These are phyloP conservation scores for Candida albicans DNA, from an alignment of 1,139 yeast genomes.

Conservation along the genomic window DNA sequence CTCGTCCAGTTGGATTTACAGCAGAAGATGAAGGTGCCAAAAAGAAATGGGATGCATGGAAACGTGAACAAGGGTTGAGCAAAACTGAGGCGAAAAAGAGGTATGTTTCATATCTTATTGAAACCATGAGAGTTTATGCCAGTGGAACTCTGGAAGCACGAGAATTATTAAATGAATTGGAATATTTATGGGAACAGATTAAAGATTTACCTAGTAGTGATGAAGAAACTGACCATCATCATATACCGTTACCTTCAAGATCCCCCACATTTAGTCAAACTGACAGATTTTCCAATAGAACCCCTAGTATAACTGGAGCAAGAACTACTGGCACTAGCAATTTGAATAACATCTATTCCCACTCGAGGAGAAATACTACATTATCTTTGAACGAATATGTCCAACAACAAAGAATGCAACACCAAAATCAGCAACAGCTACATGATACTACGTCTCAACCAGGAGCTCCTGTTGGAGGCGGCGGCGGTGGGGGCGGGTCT, in stretches of 20 bases:
- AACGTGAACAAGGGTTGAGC: conserved; percentile 66
- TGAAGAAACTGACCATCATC: conserved; percentile 23
- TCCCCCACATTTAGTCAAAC: conserved; percentile 41
- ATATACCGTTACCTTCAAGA: conserved; percentile 33
- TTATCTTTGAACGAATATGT: conserved; percentile 40
- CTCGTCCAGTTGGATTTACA: conserved; percentile 60
- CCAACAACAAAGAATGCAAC: conserved; percentile 35
- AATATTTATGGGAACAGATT: conserved; percentile 73
- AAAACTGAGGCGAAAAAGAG: conserved; percentile 72
- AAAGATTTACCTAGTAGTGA: conserved; percentile 48
- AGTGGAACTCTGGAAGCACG: conserved; percentile 68
- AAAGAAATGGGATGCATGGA: conserved; percentile 88
- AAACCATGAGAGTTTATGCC: conserved; percentile 73
- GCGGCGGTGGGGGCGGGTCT: conserved; percentile 20
- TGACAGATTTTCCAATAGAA: conserved; percentile 35
- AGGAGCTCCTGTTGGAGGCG: conserved; percentile 13
- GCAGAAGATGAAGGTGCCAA: conserved; percentile 67
- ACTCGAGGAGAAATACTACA: conserved; percentile 43
- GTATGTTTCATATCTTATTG: conserved; percentile 66
- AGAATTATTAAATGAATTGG: conserved; percentile 64
- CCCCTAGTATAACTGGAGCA: conserved; percentile 31
- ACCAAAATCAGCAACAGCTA: conserved; percentile 13
- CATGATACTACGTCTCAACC: conserved; percentile 12
- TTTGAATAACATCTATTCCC: conserved; percentile 46
- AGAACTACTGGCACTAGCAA: conserved; percentile 33